Percentiles rank a stretch among this genome's conserved stretches.
phyloP scores from a whole-genome alignment of 495 filamentous ascomycete genomes.

The Tuber indicum region DNA sequence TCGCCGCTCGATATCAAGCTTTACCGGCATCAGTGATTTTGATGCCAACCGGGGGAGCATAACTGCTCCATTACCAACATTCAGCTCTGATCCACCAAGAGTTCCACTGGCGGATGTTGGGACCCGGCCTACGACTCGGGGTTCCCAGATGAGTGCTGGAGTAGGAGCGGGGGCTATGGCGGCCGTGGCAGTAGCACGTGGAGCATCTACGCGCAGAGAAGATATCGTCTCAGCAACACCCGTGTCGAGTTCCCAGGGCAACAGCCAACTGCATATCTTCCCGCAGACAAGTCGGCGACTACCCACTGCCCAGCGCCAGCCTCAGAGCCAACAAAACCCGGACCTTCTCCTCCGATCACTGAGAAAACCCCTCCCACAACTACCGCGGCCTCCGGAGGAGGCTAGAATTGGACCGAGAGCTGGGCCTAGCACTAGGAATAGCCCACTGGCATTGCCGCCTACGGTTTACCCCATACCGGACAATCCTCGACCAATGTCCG shows the following conservation, averaged over 20 bases:
- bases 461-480: not conserved
- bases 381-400: not conserved
- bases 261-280: not conserved
- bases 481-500: not conserved
- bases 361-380: not conserved
- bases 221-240: not conserved
- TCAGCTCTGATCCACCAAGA: not conserved
- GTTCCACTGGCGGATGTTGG: not conserved
- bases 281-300: not conserved
- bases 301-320: not conserved
- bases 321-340: not conserved
- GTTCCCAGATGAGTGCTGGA: not conserved
- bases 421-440: not conserved
- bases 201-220: not conserved
- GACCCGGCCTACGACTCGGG: not conserved
- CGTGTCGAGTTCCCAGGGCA: not conserved
- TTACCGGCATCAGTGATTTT: not conserved
- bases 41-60: not conserved
- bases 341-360: not conserved
- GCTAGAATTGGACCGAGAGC: not conserved
- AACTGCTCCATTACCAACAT: not conserved
- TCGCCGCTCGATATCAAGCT: not conserved
- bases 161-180: not conserved
- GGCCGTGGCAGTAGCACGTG: not conserved
- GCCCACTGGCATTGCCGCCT: not conserved